Conservation (phyloP, 2,329 filamentous ascomycete genomes). For the Aureobasidium musti region DNA sequence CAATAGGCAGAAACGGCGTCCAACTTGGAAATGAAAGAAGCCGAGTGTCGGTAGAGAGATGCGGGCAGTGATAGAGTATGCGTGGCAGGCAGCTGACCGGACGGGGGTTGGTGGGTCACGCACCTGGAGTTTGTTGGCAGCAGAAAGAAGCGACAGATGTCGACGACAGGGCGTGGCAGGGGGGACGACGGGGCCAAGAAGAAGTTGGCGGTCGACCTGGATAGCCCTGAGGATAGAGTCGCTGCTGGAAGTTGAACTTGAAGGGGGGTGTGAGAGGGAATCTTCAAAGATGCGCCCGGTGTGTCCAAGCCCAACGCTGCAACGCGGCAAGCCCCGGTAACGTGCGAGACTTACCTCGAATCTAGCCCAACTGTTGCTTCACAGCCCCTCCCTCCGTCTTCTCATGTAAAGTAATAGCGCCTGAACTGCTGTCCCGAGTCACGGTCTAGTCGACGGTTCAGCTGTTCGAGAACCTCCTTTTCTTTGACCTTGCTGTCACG, state of each 20-base stretch:
- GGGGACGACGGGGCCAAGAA: conserved; percentile 13
- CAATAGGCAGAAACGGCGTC: conserved; percentile 23
- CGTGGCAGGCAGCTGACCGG: conserved; percentile 26
- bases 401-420: background rate
- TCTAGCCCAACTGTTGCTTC: conserved; percentile 5
- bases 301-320: conserved; percentile 2
- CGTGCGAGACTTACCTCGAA: background rate
- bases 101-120: conserved; percentile 21
- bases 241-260: background rate
- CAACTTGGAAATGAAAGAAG: conserved; percentile 6
- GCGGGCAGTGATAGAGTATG: conserved; percentile 9
- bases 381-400: background rate
- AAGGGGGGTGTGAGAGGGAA: conserved; percentile 23
- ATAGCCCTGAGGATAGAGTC: conserved; percentile 14
- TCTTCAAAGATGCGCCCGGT: background rate
- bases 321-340: background rate
- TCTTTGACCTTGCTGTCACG: background rate
- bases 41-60: background rate
- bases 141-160: conserved; percentile 2
- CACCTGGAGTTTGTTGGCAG: conserved; percentile 17
- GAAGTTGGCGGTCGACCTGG: conserved; percentile 22
- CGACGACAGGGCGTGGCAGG: conserved; percentile 16
- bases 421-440: background rate
- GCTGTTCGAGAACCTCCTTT: background rate
- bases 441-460: background rate